Evolutionary conservation across 805 yeast species (phyloP), one percentile per base, ranked within the genome.

Genomic region (Grigorovia transvaalensis): DNA sequence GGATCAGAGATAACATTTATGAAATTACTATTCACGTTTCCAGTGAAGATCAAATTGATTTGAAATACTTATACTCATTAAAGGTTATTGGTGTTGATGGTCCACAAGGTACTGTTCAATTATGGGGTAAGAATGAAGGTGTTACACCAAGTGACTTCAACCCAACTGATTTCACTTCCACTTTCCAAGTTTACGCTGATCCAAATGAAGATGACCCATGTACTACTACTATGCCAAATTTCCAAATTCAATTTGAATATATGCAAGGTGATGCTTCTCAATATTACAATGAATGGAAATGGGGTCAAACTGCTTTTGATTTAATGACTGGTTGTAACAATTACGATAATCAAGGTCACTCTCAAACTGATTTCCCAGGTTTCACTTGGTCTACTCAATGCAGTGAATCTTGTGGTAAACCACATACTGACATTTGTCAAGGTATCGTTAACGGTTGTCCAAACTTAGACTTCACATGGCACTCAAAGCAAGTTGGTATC

Each of bases 141-240:
- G 50, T 53, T 17, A 50, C 44, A 18, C 18, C 50, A 12, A 51
- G 54, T 19, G 50, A 48, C 17, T 45, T 45, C 23, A 50, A 52
- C 44, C 64, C 64, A 41, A 58, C 63, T 2, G 59, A 60, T 44
- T 60, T 48, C 43, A 54, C 56, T 2, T 54, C 57, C 2, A 58
- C 61, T 13, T 58, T 60, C 45, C 48, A 53, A 23, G 57, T 59
- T 2, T 50, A 56, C 23, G 60, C 53, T 11, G 35, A 45, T 9
- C 44, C 51, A 9, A 17, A 43, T 2, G 7, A n/a, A 2, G 53
- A 54, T 9, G 50, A 48, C 15, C n/a, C 49, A 1, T 50, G 54
- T 15, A 49, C 45, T 1, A 52, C 56, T 4, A 56, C 59, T 59
- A 48, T 60, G 56, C 63, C 63, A 20, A 51, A 53, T 18, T 57